phyloP scores from a whole-genome alignment of 371 early-diverging fungal genomes.

The Smittium mucronatum region DNA sequence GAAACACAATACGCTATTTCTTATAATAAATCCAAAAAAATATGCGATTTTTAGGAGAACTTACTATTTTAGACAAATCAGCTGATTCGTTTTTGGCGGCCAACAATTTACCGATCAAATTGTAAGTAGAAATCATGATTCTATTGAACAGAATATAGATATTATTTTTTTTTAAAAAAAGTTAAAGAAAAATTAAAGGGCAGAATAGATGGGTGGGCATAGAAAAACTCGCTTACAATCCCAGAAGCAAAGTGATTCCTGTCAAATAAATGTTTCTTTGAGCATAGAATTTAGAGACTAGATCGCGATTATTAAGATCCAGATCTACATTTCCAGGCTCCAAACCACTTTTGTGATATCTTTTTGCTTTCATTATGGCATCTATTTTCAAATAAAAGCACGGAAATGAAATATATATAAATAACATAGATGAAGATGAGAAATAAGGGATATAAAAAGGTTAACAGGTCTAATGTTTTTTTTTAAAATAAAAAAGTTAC shows the following conservation, averaged over 20 bases:
- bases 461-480: background rate
- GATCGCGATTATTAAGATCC: constrained; percentile 10
- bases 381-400: background rate
- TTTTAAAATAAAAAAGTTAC: background rate
- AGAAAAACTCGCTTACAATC: constrained; percentile 27
- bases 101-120: background rate
- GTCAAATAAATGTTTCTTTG: constrained; percentile 85
- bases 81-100: background rate
- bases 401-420: background rate
- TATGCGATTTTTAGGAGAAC: too few relatives aligned
- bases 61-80: background rate
- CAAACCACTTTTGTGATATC: background rate
- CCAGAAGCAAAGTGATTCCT: constrained; percentile 77
- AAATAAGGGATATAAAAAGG: too few relatives aligned
- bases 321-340: background rate
- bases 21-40: too few relatives aligned
- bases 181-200: too few relatives aligned
- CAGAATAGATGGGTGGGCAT: too few relatives aligned
- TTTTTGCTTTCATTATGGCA: background rate
- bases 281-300: constrained; percentile 66
- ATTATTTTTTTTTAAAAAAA: too few relatives aligned
- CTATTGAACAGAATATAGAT: background rate
- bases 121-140: background rate
- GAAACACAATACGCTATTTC: background rate
- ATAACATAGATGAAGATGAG: background rate